Evolutionary conservation across 441 rosid genomes (phyloP).

Genomic region (Populus hybrid): DNA sequence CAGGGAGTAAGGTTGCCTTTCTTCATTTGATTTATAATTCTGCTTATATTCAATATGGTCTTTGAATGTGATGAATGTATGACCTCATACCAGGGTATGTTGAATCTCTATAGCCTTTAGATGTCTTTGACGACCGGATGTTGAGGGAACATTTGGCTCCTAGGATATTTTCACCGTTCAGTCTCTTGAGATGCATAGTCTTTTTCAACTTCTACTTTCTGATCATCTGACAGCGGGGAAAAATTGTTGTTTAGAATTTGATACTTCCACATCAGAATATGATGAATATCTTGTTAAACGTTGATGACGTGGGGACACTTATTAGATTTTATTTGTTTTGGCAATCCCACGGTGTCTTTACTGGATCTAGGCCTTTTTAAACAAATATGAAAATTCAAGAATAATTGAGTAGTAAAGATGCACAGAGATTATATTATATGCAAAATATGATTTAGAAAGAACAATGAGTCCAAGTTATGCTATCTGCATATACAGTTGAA

Average conservation of each 20-base stretch:
- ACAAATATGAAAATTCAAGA: not conserved
- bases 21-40: not conserved
- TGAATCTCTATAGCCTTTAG: not conserved
- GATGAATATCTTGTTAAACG: not conserved
- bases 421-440: not conserved
- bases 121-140: not conserved
- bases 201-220: not conserved
- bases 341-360: not conserved
- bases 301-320: not conserved
- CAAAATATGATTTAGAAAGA: no score
- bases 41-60: not conserved
- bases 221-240: not conserved
- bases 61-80: not conserved
- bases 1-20: constrained; percentile 89
- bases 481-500: no score
- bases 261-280: not conserved
- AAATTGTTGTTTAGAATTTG: not conserved
- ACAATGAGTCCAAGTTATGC: no score
- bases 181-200: not conserved
- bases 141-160: not conserved
- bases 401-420: not conserved
- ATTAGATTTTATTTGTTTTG: not conserved
- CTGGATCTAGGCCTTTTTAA: not conserved
- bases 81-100: not conserved
- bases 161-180: not conserved